Evolutionary conservation across 1,139 yeast genomes (phyloP).

Genomic region (Nakaseomyces delphensis): DNA sequence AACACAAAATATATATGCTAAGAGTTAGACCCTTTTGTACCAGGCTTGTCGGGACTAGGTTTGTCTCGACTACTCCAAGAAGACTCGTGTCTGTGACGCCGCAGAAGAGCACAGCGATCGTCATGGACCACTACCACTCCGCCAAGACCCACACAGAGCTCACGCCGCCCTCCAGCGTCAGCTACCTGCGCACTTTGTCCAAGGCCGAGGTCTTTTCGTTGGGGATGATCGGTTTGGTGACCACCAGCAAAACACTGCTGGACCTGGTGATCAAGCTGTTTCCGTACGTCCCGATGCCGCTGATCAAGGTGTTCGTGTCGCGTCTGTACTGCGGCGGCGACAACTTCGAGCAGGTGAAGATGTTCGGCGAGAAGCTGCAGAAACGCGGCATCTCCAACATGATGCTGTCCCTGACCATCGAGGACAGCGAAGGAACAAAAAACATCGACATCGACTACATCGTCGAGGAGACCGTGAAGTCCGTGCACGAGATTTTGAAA

Average conservation of each 20-base stretch:
- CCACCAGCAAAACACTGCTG: slow-evolving; percentile 53
- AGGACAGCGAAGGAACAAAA: slow-evolving; percentile 73
- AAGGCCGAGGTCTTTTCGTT: slow-evolving; percentile 43
- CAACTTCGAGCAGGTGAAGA: slow-evolving; percentile 54
- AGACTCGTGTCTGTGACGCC: slow-evolving; percentile 16
- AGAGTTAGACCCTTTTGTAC: neutral
- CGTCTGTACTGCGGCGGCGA: slow-evolving; percentile 91
- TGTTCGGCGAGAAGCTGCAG: slow-evolving; percentile 59
- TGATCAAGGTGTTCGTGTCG: slow-evolving; percentile 67
- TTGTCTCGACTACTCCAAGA: neutral
- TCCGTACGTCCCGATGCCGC: slow-evolving; percentile 64
- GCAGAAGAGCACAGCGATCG: slow-evolving; percentile 12
- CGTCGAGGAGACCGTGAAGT: slow-evolving; percentile 55
- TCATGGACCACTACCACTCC: slow-evolving; percentile 5
- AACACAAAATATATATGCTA: slow-evolving; percentile 1
- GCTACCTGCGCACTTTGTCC: slow-evolving; percentile 32
- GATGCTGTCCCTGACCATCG: slow-evolving; percentile 91
- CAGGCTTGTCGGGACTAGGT: neutral
- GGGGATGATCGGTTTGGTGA: slow-evolving; percentile 58
- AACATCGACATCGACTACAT: slow-evolving; percentile 54
- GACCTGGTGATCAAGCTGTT: slow-evolving; percentile 55
- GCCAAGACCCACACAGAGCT: neutral
- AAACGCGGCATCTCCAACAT: slow-evolving; percentile 78
- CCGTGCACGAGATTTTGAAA: slow-evolving; percentile 60
- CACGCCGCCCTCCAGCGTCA: slow-evolving; percentile 21